Evolutionary conservation across 179 eudicot species (phyloP), one percentile per base, ranked within the genome.

Genomic region (Patellifolia procumbens): DNA sequence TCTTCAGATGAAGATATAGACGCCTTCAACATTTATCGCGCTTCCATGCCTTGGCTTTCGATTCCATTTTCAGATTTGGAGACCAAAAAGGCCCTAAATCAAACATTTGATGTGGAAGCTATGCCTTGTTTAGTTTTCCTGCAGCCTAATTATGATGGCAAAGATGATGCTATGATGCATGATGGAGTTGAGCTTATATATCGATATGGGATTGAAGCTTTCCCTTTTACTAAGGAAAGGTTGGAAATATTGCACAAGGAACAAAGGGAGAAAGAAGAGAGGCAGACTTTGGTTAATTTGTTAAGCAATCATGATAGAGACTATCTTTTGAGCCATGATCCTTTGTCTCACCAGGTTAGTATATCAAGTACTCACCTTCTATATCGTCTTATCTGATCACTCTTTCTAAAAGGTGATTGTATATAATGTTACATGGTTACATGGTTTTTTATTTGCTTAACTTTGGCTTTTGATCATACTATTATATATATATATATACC

Each of bases 1-100:
- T 91, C 96, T 6, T 87, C 92, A 6, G 95, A 91, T 29, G 95
- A 91, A 74, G 89, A 89, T 74, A 39, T 72, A 43, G 55, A 59
- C 26, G 92, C 96, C 17, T 91, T 87, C 52, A 77, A 88, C 52
- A 69, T 58, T 29, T 85, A 85, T 58, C 84, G 83, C 26, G 81
- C 89, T 7, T 20, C 51, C 66, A 91, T 91, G 96, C 96, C 96
- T 7, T 91, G 96, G 96, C 88, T 86, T 31, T 88, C 96, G 0
- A 60, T 91, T 60, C 96, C 96, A 72, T 89, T 79, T 48, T 86
- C 95, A 0, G 92, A 89, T 76, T 73, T 89, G 70, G 86, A 86
- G 66, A 74, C 86, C 0, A 85, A 83, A 53, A 86, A 78, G 66
- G 80, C 87, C 9, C 72, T 91, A 49, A 91, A 77, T 68, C 70